phyloP scores from a whole-genome alignment of 179 eudicot species.

The Patellifolia procumbens region DNA sequence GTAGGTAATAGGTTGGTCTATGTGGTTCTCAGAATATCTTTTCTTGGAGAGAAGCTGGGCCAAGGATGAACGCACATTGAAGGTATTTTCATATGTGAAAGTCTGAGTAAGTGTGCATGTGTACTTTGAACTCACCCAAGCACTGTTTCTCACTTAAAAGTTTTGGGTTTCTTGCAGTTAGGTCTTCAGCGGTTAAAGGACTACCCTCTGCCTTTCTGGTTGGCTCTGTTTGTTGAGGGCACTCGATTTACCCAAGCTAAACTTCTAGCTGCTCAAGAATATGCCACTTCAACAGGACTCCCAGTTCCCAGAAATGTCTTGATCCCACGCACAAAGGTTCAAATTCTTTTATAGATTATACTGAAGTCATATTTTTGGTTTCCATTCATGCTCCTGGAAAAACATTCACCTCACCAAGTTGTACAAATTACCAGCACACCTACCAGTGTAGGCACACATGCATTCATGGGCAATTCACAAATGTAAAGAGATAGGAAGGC shows the following conservation, averaged over 20 bases:
- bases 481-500: too few species aligned
- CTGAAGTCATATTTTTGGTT: background rate
- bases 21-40: conserved; percentile 99
- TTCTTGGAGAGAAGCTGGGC: conserved; percentile 98
- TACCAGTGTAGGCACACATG: background rate
- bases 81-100: conserved; percentile 42
- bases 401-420: conserved; percentile 3
- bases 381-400: too few species aligned
- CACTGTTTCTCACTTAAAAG: conserved; percentile 20
- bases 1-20: conserved; percentile 98
- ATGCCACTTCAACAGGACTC: conserved; percentile 65
- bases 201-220: conserved; percentile 82
- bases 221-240: conserved; percentile 94
- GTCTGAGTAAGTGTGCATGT: conserved; percentile 1
- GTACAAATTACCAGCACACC: background rate
- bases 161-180: conserved; percentile 47
- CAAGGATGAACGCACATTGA: conserved; percentile 78
- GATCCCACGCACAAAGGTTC: conserved; percentile 90
- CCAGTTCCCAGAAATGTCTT: conserved; percentile 83
- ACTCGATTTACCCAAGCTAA: conserved; percentile 85
- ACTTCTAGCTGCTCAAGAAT: conserved; percentile 85
- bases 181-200: conserved; percentile 64
- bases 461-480: too few species aligned
- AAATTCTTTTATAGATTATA: background rate
- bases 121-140: background rate